Evolutionary conservation across 768 basidiomycete species (phyloP), one percentile per base, ranked within the genome.

Genomic region (Tubosaeta sp.): DNA sequence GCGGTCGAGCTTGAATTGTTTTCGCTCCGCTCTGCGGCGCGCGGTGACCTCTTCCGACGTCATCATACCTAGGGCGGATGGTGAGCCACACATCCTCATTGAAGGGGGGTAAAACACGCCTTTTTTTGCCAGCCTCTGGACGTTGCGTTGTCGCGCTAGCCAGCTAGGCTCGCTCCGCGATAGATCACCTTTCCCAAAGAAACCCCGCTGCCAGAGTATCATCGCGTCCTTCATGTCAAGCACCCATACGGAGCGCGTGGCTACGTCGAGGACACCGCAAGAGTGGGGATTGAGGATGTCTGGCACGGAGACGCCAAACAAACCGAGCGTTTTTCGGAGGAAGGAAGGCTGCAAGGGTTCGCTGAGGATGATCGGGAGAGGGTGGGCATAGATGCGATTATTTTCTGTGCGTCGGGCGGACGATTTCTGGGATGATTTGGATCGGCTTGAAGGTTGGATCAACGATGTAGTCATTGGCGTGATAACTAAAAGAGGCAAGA

Each of bases 101-200:
- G n/a, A 6, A 4, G 29, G 30, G 16, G 19, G 16, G 44, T 18
- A n/a, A 38, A 10, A 22, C 25, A 11, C 71, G 84, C 91, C 77
- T 70, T 81, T 80, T 59, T 77, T 77, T 50, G 75, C 76, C 44
- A 81, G 71, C 55, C 73, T 66, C 25, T 62, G 69, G 1, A 71
- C 75, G 63, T 90, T 91, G 52, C 87, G 74, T 59, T 90, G 85
- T 41, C 96, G 74, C 18, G 84, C 80, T 52, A 85, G 73, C 96
- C 96, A 99, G 49, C 83, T 91, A 8, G 95, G 94, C 67, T 99
- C 96, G 68, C 94, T 96, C 51, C 96, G 71, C 35, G 91, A 94
- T 46, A 99, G 73, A 64, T 89, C 88, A 1, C 96, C 96, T 68
- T 99, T 99, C 21, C 96, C 96, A 67, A 98, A 99, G 72, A 98